phyloP scores from a whole-genome alignment of 768 basidiomycete species.

The Amanita exitialis region DNA sequence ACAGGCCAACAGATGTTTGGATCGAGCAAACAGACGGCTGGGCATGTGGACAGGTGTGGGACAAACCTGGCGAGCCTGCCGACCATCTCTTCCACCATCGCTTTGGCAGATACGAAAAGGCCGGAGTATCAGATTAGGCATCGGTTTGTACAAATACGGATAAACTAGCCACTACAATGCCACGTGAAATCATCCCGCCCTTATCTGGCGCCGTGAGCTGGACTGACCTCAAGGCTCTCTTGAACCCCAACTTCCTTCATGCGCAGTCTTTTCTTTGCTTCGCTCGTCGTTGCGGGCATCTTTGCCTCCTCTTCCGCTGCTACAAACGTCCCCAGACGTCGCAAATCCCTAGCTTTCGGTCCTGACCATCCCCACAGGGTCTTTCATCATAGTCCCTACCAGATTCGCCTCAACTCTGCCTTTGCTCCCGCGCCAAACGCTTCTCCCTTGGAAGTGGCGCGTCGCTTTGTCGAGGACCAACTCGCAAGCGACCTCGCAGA shows the following conservation, averaged over 20 bases:
- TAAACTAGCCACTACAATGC: neutral
- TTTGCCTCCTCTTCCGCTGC: neutral
- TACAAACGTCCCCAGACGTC: conserved; percentile 30
- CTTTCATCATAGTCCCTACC: conserved; percentile 42
- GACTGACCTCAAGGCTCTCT: neutral
- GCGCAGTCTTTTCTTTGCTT: conserved; percentile 3
- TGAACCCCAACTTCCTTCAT: neutral
- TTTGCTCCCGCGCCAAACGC: conserved; percentile 25
- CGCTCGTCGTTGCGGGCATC: conserved; percentile 2
- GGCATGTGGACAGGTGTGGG: conserved; percentile 35
- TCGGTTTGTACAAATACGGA: neutral
- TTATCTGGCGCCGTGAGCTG: neutral
- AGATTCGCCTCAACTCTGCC: conserved; percentile 29
- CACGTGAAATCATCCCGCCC: neutral
- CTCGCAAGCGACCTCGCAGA: conserved; percentile 22
- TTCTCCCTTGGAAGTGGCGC: conserved; percentile 47
- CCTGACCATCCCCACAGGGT: conserved; percentile 67
- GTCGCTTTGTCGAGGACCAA: conserved; percentile 45
- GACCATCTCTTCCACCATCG: conserved; percentile 55
- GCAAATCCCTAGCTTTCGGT: conserved; percentile 90
- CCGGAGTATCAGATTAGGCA: neutral
- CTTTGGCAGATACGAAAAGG: conserved; percentile 47
- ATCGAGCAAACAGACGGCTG: conserved; percentile 35
- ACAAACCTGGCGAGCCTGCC: conserved; percentile 39
- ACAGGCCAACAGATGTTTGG: conserved; percentile 44